Percentiles rank a stretch among this genome's conserved stretches.
phyloP scores from a whole-genome alignment of 2,329 filamentous ascomycete species.

The Verticillium alfalfae region DNA sequence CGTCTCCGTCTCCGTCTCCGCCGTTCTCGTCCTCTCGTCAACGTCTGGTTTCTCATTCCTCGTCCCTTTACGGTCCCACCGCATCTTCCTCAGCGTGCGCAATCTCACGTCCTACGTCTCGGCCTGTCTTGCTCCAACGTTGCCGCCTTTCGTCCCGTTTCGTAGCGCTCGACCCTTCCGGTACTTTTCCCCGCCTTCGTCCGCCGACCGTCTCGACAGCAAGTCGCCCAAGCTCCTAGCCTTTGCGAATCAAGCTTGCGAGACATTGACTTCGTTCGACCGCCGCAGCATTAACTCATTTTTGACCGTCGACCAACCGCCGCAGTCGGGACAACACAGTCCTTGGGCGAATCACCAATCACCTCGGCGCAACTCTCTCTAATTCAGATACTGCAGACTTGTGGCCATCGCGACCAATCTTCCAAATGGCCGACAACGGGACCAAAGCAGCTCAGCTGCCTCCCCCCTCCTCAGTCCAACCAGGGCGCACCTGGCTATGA shows the following conservation, averaged over 20 bases:
- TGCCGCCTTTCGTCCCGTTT: neutral
- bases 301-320: neutral
- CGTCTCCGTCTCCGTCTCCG: conserved; percentile 1
- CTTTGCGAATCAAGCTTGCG: neutral
- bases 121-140: neutral
- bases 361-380: neutral
- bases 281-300: neutral
- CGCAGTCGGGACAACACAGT: neutral
- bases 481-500: conserved; percentile 74
- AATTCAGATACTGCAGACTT: conserved; percentile 17
- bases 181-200: neutral
- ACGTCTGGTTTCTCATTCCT: conserved; percentile 14
- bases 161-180: neutral
- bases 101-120: neutral
- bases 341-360: neutral
- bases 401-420: neutral
- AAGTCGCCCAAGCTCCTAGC: neutral
- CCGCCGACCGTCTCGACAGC: neutral
- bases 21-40: too few species aligned
- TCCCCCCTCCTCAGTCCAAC: conserved; percentile 61
- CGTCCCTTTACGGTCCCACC: conserved; percentile 1
- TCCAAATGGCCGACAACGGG: conserved; percentile 70
- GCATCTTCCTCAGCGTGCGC: neutral
- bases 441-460: conserved; percentile 61
- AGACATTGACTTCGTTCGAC: neutral